phyloP scores from a whole-genome alignment of 768 basidiomycete species.

The Rhizopogon vinicolor region DNA sequence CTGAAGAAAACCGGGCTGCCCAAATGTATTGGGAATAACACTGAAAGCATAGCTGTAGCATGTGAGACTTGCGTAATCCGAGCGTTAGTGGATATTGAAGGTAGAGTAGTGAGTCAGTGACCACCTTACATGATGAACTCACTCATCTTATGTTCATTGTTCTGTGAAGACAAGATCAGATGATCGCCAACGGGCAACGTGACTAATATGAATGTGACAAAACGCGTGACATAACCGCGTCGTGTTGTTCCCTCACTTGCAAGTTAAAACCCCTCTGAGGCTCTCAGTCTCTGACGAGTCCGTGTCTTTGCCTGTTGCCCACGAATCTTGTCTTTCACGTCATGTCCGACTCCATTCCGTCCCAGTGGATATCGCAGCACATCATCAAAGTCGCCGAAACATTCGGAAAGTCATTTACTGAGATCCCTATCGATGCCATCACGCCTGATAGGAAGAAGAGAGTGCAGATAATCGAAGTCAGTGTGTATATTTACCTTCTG shows the following conservation, averaged over 20 bases:
- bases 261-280: too few species aligned
- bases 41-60: background rate
- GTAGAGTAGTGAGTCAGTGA: background rate
- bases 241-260: background rate
- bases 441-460: conserved; percentile 37
- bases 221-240: conserved; percentile 5
- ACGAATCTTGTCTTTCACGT: too few species aligned
- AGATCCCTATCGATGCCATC: conserved; percentile 3
- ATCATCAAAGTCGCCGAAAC: conserved; percentile 45
- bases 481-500: conserved; percentile 3
- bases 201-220: background rate
- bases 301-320: background rate
- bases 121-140: background rate
- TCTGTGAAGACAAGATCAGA: conserved; percentile 1
- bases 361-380: conserved; percentile 57
- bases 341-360: conserved; percentile 32
- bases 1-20: background rate
- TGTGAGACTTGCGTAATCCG: background rate
- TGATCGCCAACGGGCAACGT: background rate
- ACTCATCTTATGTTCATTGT: background rate
- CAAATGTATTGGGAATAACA: background rate
- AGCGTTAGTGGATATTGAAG: conserved; percentile 1
- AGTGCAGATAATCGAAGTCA: conserved; percentile 57
- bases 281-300: too few species aligned
- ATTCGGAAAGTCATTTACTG: conserved; percentile 41